These are phyloP conservation scores for Acanthamoeba triangularis DNA, from an alignment of 208 protist species.

Conservation along the genomic window DNA sequence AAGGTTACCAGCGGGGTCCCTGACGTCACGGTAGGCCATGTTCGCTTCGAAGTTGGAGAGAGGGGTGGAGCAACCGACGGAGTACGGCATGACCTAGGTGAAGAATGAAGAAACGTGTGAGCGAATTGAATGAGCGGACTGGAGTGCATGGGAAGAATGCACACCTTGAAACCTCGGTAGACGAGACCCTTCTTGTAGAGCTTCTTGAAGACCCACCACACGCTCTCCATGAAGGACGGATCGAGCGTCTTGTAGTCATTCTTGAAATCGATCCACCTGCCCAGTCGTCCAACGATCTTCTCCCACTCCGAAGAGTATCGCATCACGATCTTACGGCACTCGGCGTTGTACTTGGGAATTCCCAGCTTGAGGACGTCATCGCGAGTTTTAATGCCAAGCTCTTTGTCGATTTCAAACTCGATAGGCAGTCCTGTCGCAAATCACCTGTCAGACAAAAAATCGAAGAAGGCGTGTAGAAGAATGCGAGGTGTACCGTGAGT, in stretches of 20 bases:
- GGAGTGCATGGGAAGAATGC: not conserved
- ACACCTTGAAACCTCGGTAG: slow-evolving; percentile 98
- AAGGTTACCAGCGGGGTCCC: slow-evolving; percentile 92
- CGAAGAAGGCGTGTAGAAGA: not conserved
- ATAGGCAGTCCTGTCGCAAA: slow-evolving; percentile 97
- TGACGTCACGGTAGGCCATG: slow-evolving; percentile 99
- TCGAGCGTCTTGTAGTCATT: slow-evolving; percentile 99
- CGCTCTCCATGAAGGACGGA: slow-evolving; percentile 99
- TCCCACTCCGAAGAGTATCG: slow-evolving; percentile 99
- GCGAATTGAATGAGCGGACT: not conserved
- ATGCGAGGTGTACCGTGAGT: slow-evolving; percentile 94
- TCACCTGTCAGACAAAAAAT: slow-evolving; percentile 91
- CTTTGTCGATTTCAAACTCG: slow-evolving; percentile 99
- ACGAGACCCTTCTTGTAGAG: slow-evolving; percentile 98
- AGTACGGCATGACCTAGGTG: slow-evolving; percentile 99
- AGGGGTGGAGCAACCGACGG: slow-evolving; percentile 98
- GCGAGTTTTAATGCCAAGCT: slow-evolving; percentile 93
- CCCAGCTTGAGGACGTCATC: slow-evolving; percentile 98
- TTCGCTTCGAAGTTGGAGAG: slow-evolving; percentile 99
- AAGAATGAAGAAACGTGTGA: not conserved
- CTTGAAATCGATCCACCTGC: slow-evolving; percentile 99
- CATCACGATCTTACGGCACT: slow-evolving; percentile 99
- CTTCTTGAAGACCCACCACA: slow-evolving; percentile 99
- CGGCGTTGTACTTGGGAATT: slow-evolving; percentile 99
- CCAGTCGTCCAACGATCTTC: slow-evolving; percentile 96